phyloP scores from a whole-genome alignment of 2,329 filamentous ascomycete species.

The Phialophora expanda region DNA sequence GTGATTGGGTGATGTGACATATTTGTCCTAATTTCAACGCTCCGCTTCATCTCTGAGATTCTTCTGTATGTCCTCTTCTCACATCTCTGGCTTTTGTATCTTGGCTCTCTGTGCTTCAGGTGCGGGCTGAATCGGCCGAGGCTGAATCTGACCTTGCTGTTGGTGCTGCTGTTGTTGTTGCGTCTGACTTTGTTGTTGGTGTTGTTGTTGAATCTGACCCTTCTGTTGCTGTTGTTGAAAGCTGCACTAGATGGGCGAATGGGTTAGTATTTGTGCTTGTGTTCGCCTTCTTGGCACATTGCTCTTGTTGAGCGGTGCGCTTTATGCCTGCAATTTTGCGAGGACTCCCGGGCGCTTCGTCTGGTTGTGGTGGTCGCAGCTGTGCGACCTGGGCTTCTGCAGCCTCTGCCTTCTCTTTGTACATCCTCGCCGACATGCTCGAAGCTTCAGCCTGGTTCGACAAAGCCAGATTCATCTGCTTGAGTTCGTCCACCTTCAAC shows the following conservation, averaged over 20 bases:
- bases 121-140: neutral
- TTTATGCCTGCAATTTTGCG: neutral
- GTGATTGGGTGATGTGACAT: no score
- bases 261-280: neutral
- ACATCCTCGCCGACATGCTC: neutral
- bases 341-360: neutral
- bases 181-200: neutral
- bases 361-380: neutral
- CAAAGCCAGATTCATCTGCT: neutral
- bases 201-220: neutral
- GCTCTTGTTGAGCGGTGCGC: neutral
- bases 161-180: no score
- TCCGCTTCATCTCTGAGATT: neutral
- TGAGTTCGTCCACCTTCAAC: neutral
- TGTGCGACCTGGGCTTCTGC: neutral
- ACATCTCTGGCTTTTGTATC: neutral
- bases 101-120: neutral
- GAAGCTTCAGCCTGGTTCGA: neutral
- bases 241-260: neutral
- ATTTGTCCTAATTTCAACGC: neutral
- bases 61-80: neutral
- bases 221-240: neutral
- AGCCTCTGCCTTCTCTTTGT: neutral
- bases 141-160: neutral
- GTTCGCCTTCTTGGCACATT: neutral